Base-by-base conservation (phyloP, 768 basidiomycete genomes). In the Leccinum barrowsii region DNA sequence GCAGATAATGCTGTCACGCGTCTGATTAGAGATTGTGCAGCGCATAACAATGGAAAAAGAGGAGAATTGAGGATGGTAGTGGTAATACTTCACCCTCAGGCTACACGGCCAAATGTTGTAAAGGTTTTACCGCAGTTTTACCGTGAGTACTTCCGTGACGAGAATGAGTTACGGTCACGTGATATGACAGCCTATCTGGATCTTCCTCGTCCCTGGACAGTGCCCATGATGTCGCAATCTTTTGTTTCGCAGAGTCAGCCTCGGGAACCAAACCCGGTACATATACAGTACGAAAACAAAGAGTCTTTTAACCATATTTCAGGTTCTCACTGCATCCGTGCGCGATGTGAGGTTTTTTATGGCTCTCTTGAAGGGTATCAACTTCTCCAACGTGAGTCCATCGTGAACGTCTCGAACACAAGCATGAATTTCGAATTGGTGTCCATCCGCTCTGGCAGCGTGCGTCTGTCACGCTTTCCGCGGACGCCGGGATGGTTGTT, bases 341-440 rank as follows among this genome's bases (percentile, higher is more conserved):
- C 82, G 87, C 63, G 94, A 96, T 74, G 85, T 97, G 50, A 83
- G 92, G 54, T 88, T 90, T 65, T 85, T 97, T 55, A 78, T 87
- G 8, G 77, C 85, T 17, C 77, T 97, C 19, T 77, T 98, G 24
- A 84, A 90, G 60, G 91, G 92, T 7, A 85, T 97, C 52, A 88
- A 83, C 65, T 89, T 97, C 70, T 77, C 79, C 34, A 87, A 87
- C 66, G 94, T 94, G 72, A 75, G 86, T 70, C 40, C 52, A 22
- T 28, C 13, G 49, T 32, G 32, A 21, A 28, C 32, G 47, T 57
- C 37, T 59, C 56, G 42, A 48, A 47, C 24, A 7, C 35, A 28
- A 57, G 37, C 52, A 8, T 47, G 26, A 48, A 49, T 49, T 55
- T 21, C 44, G 30, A 59, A 60, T 59, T 21, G 55, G 59, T 63